A percentile compares a stretch with the other conserved stretches of the same genome.
Evolutionary conservation across 768 basidiomycete species (phyloP).

Genomic region (Serendipita sp.): DNA sequence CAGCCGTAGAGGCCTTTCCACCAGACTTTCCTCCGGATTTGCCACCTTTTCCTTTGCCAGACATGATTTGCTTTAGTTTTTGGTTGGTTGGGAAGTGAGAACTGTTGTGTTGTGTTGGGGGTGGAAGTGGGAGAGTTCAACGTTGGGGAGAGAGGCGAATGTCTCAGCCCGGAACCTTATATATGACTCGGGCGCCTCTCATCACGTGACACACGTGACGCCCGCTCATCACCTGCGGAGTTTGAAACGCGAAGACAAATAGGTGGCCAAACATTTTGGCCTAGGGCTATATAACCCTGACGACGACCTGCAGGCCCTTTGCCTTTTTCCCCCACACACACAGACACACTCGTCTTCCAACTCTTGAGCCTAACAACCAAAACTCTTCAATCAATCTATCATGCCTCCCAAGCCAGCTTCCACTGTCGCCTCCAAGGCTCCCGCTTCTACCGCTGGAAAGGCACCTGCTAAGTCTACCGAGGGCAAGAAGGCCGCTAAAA

Average conservation of each 20-base stretch:
- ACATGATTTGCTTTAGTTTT: conserved; percentile 13
- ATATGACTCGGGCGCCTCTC: no score
- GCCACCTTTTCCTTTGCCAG: conserved; percentile 23
- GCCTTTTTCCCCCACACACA: no score
- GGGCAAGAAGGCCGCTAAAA: conserved; percentile 27
- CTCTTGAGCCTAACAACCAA: no score
- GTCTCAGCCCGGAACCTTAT: no score
- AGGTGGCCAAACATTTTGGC: no score
- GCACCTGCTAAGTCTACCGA: conserved; percentile 32
- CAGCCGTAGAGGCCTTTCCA: conserved; percentile 33
- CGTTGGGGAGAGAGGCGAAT: no score
- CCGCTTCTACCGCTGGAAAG: conserved; percentile 22
- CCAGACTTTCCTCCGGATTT: conserved; percentile 38
- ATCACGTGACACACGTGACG: no score
- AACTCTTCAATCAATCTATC: not conserved
- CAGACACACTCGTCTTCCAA: no score
- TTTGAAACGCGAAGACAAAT: no score
- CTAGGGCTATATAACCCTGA: no score
- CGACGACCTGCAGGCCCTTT: no score
- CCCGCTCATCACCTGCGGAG: no score
- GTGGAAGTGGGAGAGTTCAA: not conserved
- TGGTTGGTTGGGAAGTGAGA: not conserved
- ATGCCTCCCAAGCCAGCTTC: conserved; percentile 26
- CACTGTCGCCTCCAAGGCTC: conserved; percentile 24
- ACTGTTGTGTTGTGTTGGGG: not conserved